Evolutionary conservation across 805 yeast genomes (phyloP).

Genomic region (Isabelozyma rhagii): DNA sequence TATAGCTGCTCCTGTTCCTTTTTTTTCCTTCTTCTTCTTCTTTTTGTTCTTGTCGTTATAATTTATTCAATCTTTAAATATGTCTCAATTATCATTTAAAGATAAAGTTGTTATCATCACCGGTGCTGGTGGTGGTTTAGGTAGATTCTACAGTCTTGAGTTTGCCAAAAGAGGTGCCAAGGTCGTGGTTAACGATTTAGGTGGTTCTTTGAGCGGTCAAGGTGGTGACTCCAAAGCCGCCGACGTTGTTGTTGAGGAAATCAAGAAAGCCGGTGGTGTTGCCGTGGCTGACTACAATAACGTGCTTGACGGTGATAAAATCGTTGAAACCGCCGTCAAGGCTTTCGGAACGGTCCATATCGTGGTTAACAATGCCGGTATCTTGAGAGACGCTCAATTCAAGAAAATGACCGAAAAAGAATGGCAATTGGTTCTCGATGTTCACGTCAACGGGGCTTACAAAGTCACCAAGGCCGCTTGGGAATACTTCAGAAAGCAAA

Average conservation of each 20-base stretch:
- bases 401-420: constrained; percentile 82
- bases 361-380: constrained; percentile 92
- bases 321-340: constrained; percentile 81
- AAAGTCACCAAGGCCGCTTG: constrained; percentile 86
- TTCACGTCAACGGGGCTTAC: constrained; percentile 88
- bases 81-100: constrained; percentile 50
- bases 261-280: constrained; percentile 66
- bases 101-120: constrained; percentile 90
- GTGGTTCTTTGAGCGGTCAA: constrained; percentile 76
- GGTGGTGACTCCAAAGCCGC: constrained; percentile 75
- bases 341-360: constrained; percentile 87
- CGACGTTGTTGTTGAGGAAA: constrained; percentile 85
- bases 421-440: constrained; percentile 76
- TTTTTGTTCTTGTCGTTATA: background rate
- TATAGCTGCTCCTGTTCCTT: no score
- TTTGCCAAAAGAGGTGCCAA: constrained; percentile 90
- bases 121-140: constrained; percentile 98
- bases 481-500: constrained; percentile 82
- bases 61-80: constrained; percentile 2
- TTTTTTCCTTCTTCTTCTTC: background rate
- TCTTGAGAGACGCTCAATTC: constrained; percentile 82
- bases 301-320: constrained; percentile 79
- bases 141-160: constrained; percentile 81
- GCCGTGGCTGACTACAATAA: constrained; percentile 96
- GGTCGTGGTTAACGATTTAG: constrained; percentile 92